Percentiles rank a stretch among this genome's conserved stretches.
phyloP scores from a whole-genome alignment of 2,329 filamentous ascomycete genomes.

The Fusarium austroafricanum region DNA sequence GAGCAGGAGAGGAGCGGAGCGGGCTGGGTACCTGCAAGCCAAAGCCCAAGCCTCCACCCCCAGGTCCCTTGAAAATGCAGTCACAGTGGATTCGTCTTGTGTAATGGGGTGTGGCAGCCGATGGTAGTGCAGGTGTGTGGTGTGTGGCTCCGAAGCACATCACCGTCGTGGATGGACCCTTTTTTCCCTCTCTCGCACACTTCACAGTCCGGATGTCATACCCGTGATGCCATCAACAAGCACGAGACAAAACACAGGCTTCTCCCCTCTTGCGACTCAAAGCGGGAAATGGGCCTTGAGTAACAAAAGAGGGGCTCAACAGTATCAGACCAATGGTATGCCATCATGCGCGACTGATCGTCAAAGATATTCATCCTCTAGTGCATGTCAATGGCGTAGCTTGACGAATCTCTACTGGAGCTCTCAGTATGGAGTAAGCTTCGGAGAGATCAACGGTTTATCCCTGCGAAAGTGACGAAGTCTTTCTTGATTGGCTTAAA shows the following conservation, averaged over 20 bases:
- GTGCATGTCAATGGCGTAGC: conserved; percentile 44
- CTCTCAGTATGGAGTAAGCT: conserved; percentile 32
- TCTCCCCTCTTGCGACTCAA: neutral
- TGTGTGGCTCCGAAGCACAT: conserved; percentile 22
- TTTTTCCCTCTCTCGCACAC: neutral
- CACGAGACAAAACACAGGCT: conserved; percentile 20
- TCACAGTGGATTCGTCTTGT: conserved; percentile 23
- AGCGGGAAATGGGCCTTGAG: conserved; percentile 9
- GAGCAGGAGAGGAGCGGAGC: conserved; percentile 28
- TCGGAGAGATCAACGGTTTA: conserved; percentile 31
- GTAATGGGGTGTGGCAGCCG: conserved; percentile 26
- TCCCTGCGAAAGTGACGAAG: conserved; percentile 24
- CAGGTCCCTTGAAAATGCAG: conserved; percentile 39
- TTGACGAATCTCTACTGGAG: conserved; percentile 17
- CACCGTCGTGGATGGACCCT: conserved; percentile 41
- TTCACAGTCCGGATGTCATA: conserved; percentile 7
- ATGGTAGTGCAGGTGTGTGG: neutral
- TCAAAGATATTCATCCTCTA: conserved; percentile 43
- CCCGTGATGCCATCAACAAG: conserved; percentile 23
- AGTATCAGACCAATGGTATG: conserved; percentile 32
- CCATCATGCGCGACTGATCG: conserved; percentile 36
- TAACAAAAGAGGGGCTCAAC: conserved; percentile 28
- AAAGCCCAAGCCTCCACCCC: conserved; percentile 35
- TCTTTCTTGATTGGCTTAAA: conserved; percentile 20
- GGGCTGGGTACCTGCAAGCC: conserved; percentile 15